A percentile compares a stretch with the other conserved stretches of the same genome.
Conservation (phyloP, 345 rosid genomes). For the Eucalyptus sp. region DNA sequence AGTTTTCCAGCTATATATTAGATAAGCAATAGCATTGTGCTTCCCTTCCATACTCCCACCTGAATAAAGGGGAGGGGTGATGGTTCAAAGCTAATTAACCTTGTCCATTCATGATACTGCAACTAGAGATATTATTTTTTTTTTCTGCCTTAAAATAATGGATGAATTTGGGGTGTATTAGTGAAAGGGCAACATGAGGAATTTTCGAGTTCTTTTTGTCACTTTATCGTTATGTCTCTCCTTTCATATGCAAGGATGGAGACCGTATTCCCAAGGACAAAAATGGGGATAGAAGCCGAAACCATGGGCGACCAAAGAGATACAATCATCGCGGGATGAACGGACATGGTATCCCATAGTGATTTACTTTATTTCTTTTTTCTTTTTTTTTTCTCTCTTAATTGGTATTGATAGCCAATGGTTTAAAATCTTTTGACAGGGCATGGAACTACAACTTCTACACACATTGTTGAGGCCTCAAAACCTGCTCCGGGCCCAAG, state of each 20-base stretch:
- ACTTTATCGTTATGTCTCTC: background rate
- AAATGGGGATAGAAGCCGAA: conserved; percentile 38
- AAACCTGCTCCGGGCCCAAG: conserved; percentile 95
- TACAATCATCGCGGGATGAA: conserved; percentile 35
- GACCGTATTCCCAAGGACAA: conserved; percentile 41
- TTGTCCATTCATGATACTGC: background rate
- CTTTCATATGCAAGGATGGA: conserved; percentile 20
- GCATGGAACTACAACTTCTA: conserved; percentile 41
- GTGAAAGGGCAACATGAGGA: background rate
- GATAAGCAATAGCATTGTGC: background rate
- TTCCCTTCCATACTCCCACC: background rate
- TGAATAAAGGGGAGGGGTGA: background rate
- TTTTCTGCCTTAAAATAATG: background rate
- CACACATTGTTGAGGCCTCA: conserved; percentile 31
- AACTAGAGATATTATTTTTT: background rate
- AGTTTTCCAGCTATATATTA: background rate
- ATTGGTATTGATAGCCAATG: background rate
- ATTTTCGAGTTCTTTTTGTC: background rate
- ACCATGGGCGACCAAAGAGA: conserved; percentile 41
- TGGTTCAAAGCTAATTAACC: background rate
- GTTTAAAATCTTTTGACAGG: conserved; percentile 18
- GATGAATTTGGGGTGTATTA: background rate
- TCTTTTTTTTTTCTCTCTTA: background rate
- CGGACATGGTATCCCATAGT: conserved; percentile 24
- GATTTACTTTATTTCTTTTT: background rate